Evolutionary conservation across 768 basidiomycete species (phyloP), one percentile per base, ranked within the genome.

Genomic region (Serendipita sp.): DNA sequence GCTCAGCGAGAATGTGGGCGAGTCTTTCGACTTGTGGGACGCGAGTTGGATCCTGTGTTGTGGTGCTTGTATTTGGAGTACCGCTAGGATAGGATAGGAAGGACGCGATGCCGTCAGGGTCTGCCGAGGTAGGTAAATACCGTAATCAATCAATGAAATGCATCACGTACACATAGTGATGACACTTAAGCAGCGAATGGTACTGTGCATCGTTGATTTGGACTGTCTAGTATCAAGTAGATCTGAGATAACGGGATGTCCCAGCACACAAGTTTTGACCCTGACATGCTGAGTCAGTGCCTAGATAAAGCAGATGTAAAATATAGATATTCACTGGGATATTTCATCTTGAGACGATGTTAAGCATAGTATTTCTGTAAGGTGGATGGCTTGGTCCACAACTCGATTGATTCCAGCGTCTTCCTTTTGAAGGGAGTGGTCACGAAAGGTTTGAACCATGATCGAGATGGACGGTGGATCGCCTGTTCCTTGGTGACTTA

Each of bases 281-380:
- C 81, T 81, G 60, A 63, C n/a, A n/a, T n/a, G n/a, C n/a, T n/a
- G n/a, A n/a, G n/a, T n/a, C n/a, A n/a, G n/a, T n/a, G n/a, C n/a
- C n/a, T n/a, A n/a, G n/a, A n/a, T n/a, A n/a, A n/a, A n/a, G n/a
- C n/a, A n/a, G n/a, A n/a, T n/a, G n/a, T n/a, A n/a, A 26, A 3
- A 38, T 26, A 61, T 1, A 28, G 30, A 50, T 7, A 61, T 72
- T 41, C 61, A 74, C 78, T 68, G 67, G 42, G 74, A 67, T 28
- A 76, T 73, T 4, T 74, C 66, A 13, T 80, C 78, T 14, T 78
- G 76, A 1, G 77, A 71, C 30, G 74, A 69, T 62, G 74, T 74
- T 74, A 78, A 81, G 62, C 77, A 78, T 31, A 87, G 65, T 0
- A 76, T 74, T 68, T 86, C 82, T 14, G 86, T 70, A 14, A 88